Base-by-base conservation (phyloP, 2,329 filamentous ascomycete genomes). In the Penicillium olsonii region DNA sequence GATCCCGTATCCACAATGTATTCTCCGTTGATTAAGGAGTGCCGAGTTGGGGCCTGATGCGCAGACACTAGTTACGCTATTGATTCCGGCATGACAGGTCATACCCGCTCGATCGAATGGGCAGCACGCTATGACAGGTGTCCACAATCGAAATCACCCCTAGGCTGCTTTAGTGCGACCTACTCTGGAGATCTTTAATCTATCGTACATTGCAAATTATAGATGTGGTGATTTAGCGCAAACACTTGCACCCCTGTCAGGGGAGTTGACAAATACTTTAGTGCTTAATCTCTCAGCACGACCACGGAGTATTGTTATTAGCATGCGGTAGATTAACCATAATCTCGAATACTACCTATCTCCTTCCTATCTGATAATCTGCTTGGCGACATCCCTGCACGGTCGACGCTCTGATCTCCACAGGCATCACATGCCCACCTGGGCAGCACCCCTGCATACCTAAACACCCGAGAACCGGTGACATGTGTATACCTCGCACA, bases 351-450 rank as follows among this genome's bases (percentile, higher is more conserved):
- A 4, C 29, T 31, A 31, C 12, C 12, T 34, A 6, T 37, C 22
- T 37, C 18, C 17, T 49, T 45, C 37, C 29, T 29, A 18, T 35
- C 29, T 24, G 27, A 26, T 22, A 40, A 49, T 7, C n/a, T 38
- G 11, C 17, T 29, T 22, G 17, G 27, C 17, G 7, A 19, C 27
- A 34, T 27, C 29, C 27, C 35, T 39, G 29, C 17, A 38, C 31
- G 11, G 7, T 18, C 31, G 41, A 20, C 41, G 41, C 41, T 43
- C 31, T 43, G 41, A 26, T 43, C 31, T 18, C 41, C 27, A 17
- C 6, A n/a, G 14, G 31, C 14, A 20, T 37, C 29, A 37, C n/a
- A 45, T 22, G 27, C 14, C 22, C 22, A n/a, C n/a, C n/a, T n/a
- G n/a, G n/a, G n/a, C n/a, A 14, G 24, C 3, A n/a, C 37, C 37